Conservation (phyloP, 345 rosid species). For the Lepidium didymum region DNA sequence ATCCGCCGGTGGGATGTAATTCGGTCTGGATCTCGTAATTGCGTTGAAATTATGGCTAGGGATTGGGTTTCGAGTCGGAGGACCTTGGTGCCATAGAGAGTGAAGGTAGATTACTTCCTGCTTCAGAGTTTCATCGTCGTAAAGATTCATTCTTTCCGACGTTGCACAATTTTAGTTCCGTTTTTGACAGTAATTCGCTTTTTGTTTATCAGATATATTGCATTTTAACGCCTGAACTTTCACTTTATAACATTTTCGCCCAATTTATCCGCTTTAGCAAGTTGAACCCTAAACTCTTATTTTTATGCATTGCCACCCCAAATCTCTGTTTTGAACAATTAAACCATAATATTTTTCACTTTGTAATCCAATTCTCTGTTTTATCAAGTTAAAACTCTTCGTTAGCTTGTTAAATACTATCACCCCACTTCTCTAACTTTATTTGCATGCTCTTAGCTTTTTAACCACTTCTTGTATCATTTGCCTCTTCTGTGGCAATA, state of each 20-base stretch:
- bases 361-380: background rate
- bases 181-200: background rate
- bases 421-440: too few species aligned
- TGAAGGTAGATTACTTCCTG: conserved; percentile 71
- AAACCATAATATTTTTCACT: background rate
- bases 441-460: too few species aligned
- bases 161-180: background rate
- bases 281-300: background rate
- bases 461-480: conserved; percentile 2
- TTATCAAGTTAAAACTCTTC: background rate
- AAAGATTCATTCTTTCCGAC: conserved; percentile 35
- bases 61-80: conserved; percentile 37
- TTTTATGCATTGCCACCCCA: background rate
- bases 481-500: conserved; percentile 1
- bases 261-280: background rate
- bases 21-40: conserved; percentile 8
- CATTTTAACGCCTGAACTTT: conserved; percentile 6
- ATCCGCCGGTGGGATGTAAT: conserved; percentile 28
- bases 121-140: conserved; percentile 40
- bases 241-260: background rate
- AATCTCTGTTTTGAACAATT: background rate
- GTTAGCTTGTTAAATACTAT: too few species aligned
- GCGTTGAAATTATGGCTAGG: conserved; percentile 26
- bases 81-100: conserved; percentile 73
- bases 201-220: background rate